Percentiles rank a stretch among this genome's conserved stretches.
phyloP scores from a whole-genome alignment of 106 monocot species.

The Dendrobium catenatum region DNA sequence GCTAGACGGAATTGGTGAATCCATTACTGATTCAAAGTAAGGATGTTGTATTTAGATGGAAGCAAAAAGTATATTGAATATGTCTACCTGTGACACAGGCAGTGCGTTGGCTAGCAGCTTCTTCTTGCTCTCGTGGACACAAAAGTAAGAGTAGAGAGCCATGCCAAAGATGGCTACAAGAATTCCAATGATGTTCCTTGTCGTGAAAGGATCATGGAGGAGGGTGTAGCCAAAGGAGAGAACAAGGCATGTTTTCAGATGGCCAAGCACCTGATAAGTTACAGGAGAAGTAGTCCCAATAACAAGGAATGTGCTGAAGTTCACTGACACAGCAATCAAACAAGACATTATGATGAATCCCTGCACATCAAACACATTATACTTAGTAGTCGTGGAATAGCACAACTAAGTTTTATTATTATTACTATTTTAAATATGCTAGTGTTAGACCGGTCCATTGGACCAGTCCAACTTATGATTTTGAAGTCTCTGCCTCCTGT shows the following conservation, averaged over 20 bases:
- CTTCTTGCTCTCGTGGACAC: slow-evolving; percentile 45
- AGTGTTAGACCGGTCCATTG: too few species aligned
- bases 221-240: slow-evolving; percentile 60
- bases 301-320: slow-evolving; percentile 80
- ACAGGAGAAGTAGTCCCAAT: slow-evolving; percentile 74
- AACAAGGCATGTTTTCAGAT: slow-evolving; percentile 72
- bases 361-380: slow-evolving; percentile 9
- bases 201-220: slow-evolving; percentile 59
- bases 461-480: too few species aligned
- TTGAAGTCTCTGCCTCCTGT: too few species aligned
- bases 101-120: slow-evolving; percentile 11
- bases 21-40: too few species aligned
- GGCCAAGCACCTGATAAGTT: slow-evolving; percentile 73
- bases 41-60: too few species aligned
- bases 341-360: slow-evolving; percentile 59
- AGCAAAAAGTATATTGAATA: too few species aligned
- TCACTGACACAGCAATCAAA: slow-evolving; percentile 64
- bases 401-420: neutral
- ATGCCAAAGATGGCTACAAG: slow-evolving; percentile 62
- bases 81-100: slow-evolving; percentile 26
- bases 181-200: slow-evolving; percentile 54
- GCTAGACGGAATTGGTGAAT: too few species aligned
- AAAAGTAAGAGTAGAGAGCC: slow-evolving; percentile 65
- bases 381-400: neutral
- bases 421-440: neutral